These are phyloP conservation scores for Erucastrum elatum DNA, from an alignment of 345 rosid species.

Conservation along the genomic window DNA sequence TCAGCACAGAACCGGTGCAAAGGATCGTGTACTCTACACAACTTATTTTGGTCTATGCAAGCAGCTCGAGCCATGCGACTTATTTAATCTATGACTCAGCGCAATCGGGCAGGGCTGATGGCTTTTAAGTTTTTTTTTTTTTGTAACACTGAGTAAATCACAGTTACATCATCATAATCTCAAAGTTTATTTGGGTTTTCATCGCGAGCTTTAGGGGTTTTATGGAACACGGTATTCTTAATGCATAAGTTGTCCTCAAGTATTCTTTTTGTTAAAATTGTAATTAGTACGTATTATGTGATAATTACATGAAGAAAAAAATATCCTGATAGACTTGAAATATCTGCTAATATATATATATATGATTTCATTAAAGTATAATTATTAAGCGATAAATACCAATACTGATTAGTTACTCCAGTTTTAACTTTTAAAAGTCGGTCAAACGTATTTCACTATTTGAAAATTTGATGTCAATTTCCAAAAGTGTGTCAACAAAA, in stretches of 20 bases:
- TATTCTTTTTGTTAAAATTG: background rate
- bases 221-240: background rate
- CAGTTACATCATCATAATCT: too few species aligned
- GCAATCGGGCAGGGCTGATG: background rate
- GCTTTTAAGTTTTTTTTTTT: background rate
- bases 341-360: background rate
- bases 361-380: background rate
- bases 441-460: too few species aligned
- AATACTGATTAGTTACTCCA: too few species aligned
- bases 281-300: background rate
- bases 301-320: background rate
- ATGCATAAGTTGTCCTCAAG: background rate
- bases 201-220: background rate
- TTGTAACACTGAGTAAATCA: too few species aligned
- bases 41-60: conserved; percentile 59
- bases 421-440: too few species aligned
- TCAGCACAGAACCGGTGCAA: conserved; percentile 74
- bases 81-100: background rate
- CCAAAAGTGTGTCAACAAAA: too few species aligned
- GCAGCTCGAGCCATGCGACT: conserved; percentile 59
- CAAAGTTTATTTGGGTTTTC: background rate
- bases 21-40: conserved; percentile 64
- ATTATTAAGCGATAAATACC: background rate
- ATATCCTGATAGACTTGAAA: background rate
- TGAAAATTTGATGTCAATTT: too few species aligned